Base-by-base conservation (phyloP, 192 early-diverging fungal genomes). In the Backusella tarrabulga region DNA sequence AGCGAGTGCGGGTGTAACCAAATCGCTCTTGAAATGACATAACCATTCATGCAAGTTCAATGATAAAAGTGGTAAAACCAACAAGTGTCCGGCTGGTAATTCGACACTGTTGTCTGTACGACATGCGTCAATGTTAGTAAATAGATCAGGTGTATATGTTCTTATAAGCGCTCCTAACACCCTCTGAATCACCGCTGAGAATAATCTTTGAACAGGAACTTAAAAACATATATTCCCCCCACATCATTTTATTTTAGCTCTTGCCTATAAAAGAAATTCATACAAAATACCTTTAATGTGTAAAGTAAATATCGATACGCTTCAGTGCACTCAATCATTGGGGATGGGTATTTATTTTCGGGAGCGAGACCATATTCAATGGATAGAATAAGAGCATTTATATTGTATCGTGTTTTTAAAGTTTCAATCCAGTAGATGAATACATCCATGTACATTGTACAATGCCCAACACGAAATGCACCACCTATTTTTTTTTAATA, bases 281-380 rank as follows among this genome's bases (percentile, higher is more conserved):
- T 14, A 6, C 60, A 38, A 35, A 38, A 26, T 34, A 83, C 75
- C 19, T 68, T 60, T 34, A 83, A 19, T 23, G 66, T 40, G n/a
- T 36, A 40, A 26, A 66, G 19, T n/a, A 83, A n/a, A 50, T 83
- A 73, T 21, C 74, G 29, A 46, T 83, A 83, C 2, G 77, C 81
- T 34, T 38, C 50, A 6, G 76, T 63, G 26, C 56, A 41, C 23
- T 79, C 77, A 34, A 67, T 63, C 4, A 76, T 41, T 5, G 81
- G 77, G 26, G 67, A 23, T 36, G 81, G 81, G 36, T 83, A 83
- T 35, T 75, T 66, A 32, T 52, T 54, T 19, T 73, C 68, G 6
- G 79, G 79, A 46, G 79, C 79, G 15, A 80, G 50, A 34, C 73
- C 78, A 52, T 81, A 77, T 36, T 81, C 71, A 26, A 81, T 70